These are phyloP conservation scores for Alternaria solani DNA, from an alignment of 2,329 filamentous ascomycete genomes.

Conservation along the genomic window DNA sequence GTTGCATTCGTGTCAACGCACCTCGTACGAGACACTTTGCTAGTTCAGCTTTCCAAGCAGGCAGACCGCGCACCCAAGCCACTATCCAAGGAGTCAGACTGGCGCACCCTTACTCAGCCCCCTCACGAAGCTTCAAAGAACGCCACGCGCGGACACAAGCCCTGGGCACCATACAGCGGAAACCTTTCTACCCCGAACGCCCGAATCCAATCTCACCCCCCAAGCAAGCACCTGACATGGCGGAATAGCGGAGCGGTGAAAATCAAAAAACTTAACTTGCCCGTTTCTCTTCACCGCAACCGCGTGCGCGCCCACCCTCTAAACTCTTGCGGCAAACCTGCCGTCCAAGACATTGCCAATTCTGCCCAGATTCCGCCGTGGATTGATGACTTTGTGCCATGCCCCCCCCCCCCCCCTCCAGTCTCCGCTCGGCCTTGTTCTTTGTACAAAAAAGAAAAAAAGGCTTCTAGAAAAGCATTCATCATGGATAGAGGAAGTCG, in stretches of 20 bases:
- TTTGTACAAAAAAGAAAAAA: background rate
- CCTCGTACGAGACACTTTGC: background rate
- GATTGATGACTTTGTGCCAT: background rate
- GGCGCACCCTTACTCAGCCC: background rate
- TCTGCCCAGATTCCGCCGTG: constrained; percentile 8
- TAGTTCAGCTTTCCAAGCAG: constrained; percentile 7
- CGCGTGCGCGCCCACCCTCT: no score
- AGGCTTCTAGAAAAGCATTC: background rate
- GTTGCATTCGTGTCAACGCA: background rate
- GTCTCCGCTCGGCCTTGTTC: background rate
- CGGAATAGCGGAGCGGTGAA: background rate
- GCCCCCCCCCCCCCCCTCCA: background rate
- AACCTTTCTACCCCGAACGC: background rate
- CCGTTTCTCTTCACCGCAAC: constrained; percentile 10
- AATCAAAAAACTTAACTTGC: background rate
- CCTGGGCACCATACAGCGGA: constrained; percentile 1
- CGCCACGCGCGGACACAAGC: background rate
- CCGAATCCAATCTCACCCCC: constrained; percentile 4
- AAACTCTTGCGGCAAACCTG: background rate
- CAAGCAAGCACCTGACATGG: background rate
- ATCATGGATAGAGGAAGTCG: background rate
- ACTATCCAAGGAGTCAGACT: constrained; percentile 1
- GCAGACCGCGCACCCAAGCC: constrained; percentile 4
- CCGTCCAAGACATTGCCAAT: constrained; percentile 15
- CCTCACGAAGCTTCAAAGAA: background rate